phyloP scores from a whole-genome alignment of 768 basidiomycete genomes.

The Naganishia onofrii region DNA sequence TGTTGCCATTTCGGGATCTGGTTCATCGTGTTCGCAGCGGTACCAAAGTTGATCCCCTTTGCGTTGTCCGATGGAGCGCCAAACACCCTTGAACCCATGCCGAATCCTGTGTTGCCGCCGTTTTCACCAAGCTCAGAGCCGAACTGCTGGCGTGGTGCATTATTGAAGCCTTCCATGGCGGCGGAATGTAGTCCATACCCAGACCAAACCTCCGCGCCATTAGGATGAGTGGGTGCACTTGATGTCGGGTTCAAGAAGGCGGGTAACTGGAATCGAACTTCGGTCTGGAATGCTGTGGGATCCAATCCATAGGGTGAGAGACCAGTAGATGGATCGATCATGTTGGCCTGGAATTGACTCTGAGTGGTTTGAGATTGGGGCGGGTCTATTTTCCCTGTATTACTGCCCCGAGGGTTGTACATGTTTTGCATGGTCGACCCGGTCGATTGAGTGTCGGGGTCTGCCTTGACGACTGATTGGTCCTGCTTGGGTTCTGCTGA shows the following conservation, averaged over 20 bases:
- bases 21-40: neutral
- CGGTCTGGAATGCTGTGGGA: constrained; percentile 47
- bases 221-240: constrained; percentile 42
- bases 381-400: constrained; percentile 1
- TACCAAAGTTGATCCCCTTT: constrained; percentile 12
- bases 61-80: constrained; percentile 1
- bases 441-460: neutral
- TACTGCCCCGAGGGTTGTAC: constrained; percentile 3
- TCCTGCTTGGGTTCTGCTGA: constrained; percentile 28
- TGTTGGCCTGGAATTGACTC: neutral
- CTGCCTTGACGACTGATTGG: constrained; percentile 10
- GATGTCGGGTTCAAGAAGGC: constrained; percentile 32
- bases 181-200: constrained; percentile 37
- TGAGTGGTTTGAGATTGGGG: constrained; percentile 33
- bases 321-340: neutral
- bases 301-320: constrained; percentile 39
- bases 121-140: neutral
- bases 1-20: constrained; percentile 13
- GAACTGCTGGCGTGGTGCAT: constrained; percentile 31
- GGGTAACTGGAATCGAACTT: constrained; percentile 42
- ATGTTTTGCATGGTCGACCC: constrained; percentile 1
- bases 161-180: constrained; percentile 36
- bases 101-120: constrained; percentile 14
- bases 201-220: constrained; percentile 51
- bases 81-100: constrained; percentile 18